phyloP scores from a whole-genome alignment of 164 flowering plant genomes.

The Dillenia suffruticosa region DNA sequence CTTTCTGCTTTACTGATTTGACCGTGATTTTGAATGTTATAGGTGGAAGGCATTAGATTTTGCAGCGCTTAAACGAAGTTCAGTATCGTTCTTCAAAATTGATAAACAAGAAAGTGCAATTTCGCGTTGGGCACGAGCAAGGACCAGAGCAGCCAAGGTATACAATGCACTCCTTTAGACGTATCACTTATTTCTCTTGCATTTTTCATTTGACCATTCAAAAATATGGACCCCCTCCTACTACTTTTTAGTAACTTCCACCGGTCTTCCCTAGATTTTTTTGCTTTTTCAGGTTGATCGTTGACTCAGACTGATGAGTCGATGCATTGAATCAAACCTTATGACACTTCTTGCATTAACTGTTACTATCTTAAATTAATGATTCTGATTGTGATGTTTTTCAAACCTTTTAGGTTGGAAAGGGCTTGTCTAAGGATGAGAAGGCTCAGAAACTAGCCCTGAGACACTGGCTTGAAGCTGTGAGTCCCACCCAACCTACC shows the following conservation, averaged over 20 bases:
- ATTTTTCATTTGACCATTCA: no score
- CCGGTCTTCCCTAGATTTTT: not conserved
- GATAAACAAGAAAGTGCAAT: constrained; percentile 48
- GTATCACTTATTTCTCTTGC: no score
- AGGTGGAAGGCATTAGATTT: constrained; percentile 77
- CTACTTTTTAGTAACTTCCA: not conserved
- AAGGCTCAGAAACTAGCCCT: constrained; percentile 71
- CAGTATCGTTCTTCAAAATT: constrained; percentile 42
- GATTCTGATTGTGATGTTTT: not conserved
- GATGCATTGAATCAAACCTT: no score
- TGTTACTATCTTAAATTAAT: no score
- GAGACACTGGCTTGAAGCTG: constrained; percentile 88
- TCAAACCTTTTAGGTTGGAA: constrained; percentile 47
- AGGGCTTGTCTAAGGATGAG: constrained; percentile 71
- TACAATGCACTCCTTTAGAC: not conserved
- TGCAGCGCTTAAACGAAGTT: constrained; percentile 46
- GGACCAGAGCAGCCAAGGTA: constrained; percentile 61
- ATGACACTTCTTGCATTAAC: no score
- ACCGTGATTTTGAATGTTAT: not conserved
- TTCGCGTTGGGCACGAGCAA: constrained; percentile 57
- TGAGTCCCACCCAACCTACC: constrained; percentile 21
- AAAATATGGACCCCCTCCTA: no score
- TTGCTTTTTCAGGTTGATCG: not conserved
- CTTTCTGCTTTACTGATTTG: not conserved
- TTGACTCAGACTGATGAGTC: no score